Conservation (phyloP, 2,329 filamentous ascomycete genomes). For the Colletotrichum eleusines region DNA sequence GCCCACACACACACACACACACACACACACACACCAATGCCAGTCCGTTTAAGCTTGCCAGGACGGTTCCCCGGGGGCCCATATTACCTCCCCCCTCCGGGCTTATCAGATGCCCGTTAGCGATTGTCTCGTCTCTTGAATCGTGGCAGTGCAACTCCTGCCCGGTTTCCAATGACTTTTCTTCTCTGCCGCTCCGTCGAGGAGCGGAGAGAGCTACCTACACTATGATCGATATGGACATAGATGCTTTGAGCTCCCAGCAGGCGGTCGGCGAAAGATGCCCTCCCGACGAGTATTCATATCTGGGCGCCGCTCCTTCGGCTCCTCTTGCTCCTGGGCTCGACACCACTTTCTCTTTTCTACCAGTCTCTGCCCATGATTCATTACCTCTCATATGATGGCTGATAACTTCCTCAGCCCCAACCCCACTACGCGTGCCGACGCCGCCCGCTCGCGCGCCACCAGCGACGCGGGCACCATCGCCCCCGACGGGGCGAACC, state of each 20-base stretch:
- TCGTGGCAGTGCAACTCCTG: conserved; percentile 31
- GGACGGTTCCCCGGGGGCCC: conserved; percentile 10
- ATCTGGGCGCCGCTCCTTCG: conserved; percentile 35
- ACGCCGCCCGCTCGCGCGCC: conserved; percentile 32
- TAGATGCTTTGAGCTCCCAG: conserved; percentile 7
- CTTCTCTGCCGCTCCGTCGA: conserved; percentile 1
- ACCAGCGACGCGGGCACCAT: conserved; percentile 41
- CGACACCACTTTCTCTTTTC: conserved; percentile 33
- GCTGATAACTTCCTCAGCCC: conserved; percentile 33
- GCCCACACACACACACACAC: conserved; percentile 14
- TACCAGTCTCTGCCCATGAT: conserved; percentile 16
- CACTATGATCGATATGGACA: conserved; percentile 19
- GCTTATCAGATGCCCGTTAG: conserved; percentile 35
- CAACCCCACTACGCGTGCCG: conserved; percentile 23
- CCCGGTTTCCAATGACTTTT: not conserved
- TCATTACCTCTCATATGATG: conserved; percentile 22
- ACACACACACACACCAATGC: conserved; percentile 28
- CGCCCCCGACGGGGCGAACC: conserved; percentile 36
- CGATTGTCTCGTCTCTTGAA: conserved; percentile 25
- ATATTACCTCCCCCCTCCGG: conserved; percentile 14
- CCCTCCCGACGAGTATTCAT: conserved; percentile 29
- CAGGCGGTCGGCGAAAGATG: conserved; percentile 28
- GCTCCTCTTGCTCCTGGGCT: conserved; percentile 36
- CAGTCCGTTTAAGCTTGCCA: conserved; percentile 32
- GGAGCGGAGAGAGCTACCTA: conserved; percentile 38